Base-by-base conservation (phyloP, 805 yeast species). In the Suhomyces pyralidae region DNA sequence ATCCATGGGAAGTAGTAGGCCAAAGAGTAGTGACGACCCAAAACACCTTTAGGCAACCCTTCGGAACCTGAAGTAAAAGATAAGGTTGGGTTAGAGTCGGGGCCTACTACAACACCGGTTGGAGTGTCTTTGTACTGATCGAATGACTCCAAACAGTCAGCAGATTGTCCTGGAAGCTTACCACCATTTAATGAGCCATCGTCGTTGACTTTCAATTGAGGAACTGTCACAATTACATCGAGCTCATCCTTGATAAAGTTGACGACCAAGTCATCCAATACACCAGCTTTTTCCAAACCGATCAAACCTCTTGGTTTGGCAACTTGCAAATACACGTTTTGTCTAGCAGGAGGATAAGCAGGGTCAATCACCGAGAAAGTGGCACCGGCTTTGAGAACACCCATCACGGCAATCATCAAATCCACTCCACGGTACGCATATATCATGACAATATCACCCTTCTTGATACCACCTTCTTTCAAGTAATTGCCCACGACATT, bases 1-100 rank as follows among this genome's bases (percentile, higher is more conserved):
- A 94, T 94, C 99, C 99, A 94, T 36, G 96, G 96, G 81, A 94
- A 94, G 73, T 94, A 94, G 76, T 94, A 94, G 2, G 99, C 97
- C 55, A 94, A 77, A 0, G 98, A 93, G 72, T 85, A 96, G 66
- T 94, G 99, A 74, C 99, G 88, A 49, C 99, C 99, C 55, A 91
- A 80, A 22, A 94, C 99, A 77, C 99, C 99, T 73, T 94, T 94
- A 61, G 99, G 99, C 58, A 93, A 78, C 69, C 99, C 99, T 71
- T 94, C 99, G 6, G 97, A 89, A 30, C 99, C 99, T 19, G 97
- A 89, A 5, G 99, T 94, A 74, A 94, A 94, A 0, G 97, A 88
- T 50, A 94, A 78, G 7, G 99, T 94, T 48, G 99, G 99, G 64
- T 93, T 93, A 40, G 94, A 86, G 68, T 94, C 99, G 2, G 99